Evolutionary conservation across 140 eudicot species (phyloP), one percentile per base, ranked within the genome.

Genomic region (Cichorium intybus): DNA sequence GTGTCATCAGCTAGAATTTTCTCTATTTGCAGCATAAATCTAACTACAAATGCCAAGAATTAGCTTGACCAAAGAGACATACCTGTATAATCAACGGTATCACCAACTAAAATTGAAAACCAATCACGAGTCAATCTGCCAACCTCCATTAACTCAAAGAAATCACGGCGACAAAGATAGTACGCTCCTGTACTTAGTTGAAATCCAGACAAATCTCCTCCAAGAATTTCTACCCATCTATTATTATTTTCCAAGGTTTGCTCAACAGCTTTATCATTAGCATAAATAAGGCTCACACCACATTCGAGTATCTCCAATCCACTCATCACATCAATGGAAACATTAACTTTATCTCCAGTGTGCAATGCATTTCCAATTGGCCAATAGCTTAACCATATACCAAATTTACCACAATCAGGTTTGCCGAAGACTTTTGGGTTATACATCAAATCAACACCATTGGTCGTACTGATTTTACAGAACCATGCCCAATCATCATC

Each of bases 401-500:
- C n/a, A n/a, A n/a, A n/a, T n/a, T n/a, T n/a, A n/a, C n/a, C n/a
- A n/a, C n/a, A n/a, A n/a, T n/a, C n/a, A n/a, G n/a, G n/a, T n/a
- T n/a, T n/a, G n/a, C n/a, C n/a, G n/a, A n/a, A n/a, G n/a, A n/a
- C n/a, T n/a, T n/a, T n/a, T n/a, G n/a, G n/a, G n/a, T n/a, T n/a
- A n/a, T n/a, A n/a, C n/a, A n/a, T n/a, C n/a, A n/a, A n/a, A n/a
- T n/a, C n/a, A n/a, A n/a, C n/a, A n/a, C n/a, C 24, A 14, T n/a
- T 66, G 4, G 10, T 22, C 10, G 62, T 52, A 10, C 35, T 52
- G 39, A 66, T 66, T 35, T 66, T 66, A 52, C 52, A 62, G 53
- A 66, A 66, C 72, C 72, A 66, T 35, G 12, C 35, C 39, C 72
- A 66, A n/a, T n/a, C n/a, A n/a, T n/a, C n/a, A 22, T 66, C 52